phyloP scores from a whole-genome alignment of 2,329 filamentous ascomycete genomes.

The Botryosphaeria dothidea region DNA sequence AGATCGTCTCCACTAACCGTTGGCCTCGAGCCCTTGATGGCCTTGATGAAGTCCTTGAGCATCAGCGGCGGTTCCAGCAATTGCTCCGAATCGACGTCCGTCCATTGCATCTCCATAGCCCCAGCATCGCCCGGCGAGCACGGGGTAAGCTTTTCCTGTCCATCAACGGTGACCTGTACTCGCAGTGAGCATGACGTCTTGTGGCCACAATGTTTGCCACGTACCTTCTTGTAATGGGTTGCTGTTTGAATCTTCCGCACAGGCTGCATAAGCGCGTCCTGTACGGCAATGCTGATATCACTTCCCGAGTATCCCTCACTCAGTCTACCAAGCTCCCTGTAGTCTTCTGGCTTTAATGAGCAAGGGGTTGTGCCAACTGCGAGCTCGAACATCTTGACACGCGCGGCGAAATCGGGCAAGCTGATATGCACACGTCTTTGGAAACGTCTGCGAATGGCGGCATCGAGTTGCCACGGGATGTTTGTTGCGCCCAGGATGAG shows the following conservation, averaged over 20 bases:
- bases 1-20: constrained; percentile 90
- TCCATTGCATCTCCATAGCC: constrained; percentile 92
- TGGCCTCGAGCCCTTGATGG: constrained; percentile 82
- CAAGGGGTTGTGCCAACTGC: constrained; percentile 92
- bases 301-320: constrained; percentile 95
- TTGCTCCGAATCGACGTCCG: constrained; percentile 78
- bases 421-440: constrained; percentile 95
- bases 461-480: constrained; percentile 97
- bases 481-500: constrained; percentile 95
- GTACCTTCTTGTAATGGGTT: constrained; percentile 93
- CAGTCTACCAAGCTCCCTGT: constrained; percentile 73
- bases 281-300: constrained; percentile 93
- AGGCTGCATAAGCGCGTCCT: constrained; percentile 96
- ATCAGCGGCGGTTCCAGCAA: constrained; percentile 83
- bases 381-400: constrained; percentile 94
- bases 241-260: constrained; percentile 95
- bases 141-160: constrained; percentile 69
- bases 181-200: background rate
- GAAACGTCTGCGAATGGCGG: constrained; percentile 92
- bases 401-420: constrained; percentile 80
- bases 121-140: constrained; percentile 89
- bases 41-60: constrained; percentile 91
- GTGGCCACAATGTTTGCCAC: constrained; percentile 14
- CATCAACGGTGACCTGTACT: constrained; percentile 69
- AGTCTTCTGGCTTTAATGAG: constrained; percentile 76